phyloP scores from a whole-genome alignment of 2,329 filamentous ascomycete species.

The Bipolaris bicolor region DNA sequence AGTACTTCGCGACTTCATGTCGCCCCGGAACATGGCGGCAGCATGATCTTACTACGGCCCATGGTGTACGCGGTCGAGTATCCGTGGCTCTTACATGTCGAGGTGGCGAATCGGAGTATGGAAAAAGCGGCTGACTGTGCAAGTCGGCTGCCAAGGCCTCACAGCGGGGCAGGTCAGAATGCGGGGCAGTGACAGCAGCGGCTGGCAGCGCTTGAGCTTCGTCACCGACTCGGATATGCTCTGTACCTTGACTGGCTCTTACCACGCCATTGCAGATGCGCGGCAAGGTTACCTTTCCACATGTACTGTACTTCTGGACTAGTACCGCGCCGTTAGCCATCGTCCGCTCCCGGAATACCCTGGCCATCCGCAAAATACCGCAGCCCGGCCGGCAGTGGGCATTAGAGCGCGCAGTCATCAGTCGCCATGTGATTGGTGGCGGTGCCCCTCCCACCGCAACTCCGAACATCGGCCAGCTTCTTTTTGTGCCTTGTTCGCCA shows the following conservation, averaged over 20 bases:
- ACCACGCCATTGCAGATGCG: constrained; percentile 8
- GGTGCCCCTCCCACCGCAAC: constrained; percentile 24
- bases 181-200: constrained; percentile 22
- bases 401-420: constrained; percentile 32
- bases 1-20: background rate
- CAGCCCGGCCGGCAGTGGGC: constrained; percentile 16
- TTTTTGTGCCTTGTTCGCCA: constrained; percentile 38
- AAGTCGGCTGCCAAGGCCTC: background rate
- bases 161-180: constrained; percentile 15
- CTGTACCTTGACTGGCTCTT: constrained; percentile 2
- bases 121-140: constrained; percentile 21
- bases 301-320: background rate
- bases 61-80: background rate
- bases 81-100: background rate
- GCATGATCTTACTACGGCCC: background rate
- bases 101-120: constrained; percentile 23
- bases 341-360: constrained; percentile 1
- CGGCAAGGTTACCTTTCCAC: constrained; percentile 9
- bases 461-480: constrained; percentile 41
- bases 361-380: background rate
- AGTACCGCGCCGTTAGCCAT: constrained; percentile 3
- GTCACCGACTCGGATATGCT: constrained; percentile 21
- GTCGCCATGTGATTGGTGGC: constrained; percentile 31
- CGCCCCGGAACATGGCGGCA: background rate
- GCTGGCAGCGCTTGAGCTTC: constrained; percentile 14